Base-by-base conservation (phyloP, 139 green algal genomes). In the Nannochloris sp. region DNA sequence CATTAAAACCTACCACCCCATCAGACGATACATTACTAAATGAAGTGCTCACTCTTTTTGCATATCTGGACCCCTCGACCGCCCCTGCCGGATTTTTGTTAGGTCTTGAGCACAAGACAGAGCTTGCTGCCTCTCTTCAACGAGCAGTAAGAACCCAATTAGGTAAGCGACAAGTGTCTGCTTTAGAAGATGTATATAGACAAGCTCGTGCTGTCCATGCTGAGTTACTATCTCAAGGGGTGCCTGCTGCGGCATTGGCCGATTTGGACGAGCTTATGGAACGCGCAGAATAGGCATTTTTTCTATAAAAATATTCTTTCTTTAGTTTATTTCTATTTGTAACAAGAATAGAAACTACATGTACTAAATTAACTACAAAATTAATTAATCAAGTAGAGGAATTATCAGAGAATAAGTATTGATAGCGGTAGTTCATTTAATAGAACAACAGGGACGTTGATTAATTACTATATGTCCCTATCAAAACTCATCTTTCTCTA, bases 31-130 rank as follows among this genome's bases (percentile, higher is more conserved):
- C 75, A 25, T 24, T 80, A 9, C 42, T 85, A 14, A 61, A 77
- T 8, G 82, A 90, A 35, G 82, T 72, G 1, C 33, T 89, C 19
- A 80, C 77, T 0, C 54, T 93, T 60, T 78, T 93, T 61, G 85
- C 81, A 2, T 93, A 93, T 38, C 73, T 8, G 32, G 62, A 85
- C 4, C 85, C 85, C 9, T 57, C 54, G 1, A 39, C 53, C 27
- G 78, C 67, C 35, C 85, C 85, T 3, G 77, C 58, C 12, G 86
- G 79, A 5, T 67, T 86, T 61, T 48, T 92, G 51, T 60, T 92
- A 42, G 29, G 59, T 42, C 62, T 51, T 2, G n/a, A 8, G 6
- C 55, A 83, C 30, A 48, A 70, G 36, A 27, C 35, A 37, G 47
- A 61, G 24, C 59, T 90, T 35, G 85, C 84, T 2, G 72, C 75